Base-by-base conservation (phyloP, 2,329 filamentous ascomycete species). In the Coniella lustricola region DNA sequence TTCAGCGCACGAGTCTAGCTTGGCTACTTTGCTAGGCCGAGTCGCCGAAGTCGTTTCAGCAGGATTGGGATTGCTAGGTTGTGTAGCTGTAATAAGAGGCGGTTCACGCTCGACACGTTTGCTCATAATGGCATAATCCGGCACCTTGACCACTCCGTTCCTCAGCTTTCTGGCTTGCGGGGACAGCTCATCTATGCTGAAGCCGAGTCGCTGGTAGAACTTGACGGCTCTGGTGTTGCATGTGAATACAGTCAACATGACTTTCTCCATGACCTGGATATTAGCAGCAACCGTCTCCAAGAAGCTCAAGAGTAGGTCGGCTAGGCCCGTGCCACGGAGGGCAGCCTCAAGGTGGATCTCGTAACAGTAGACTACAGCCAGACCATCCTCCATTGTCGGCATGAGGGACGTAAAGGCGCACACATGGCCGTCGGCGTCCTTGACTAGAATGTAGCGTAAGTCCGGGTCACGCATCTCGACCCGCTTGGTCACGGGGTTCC, bases 231-330 rank as follows among this genome's bases (percentile, higher is more conserved):
- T 64, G 29, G 64, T 55, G 59, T 90, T 90, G 52, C 72, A 71
- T 44, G 74, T 64, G 59, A 87, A 89, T 59, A 84, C 85, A 1
- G 84, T 88, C 58, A 90, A 67, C 85, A 90, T 90, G 39, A 81
- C 71, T 64, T 88, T 88, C 18, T 69, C 64, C 39, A 85, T 70
- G 1, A 70, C 69, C 2, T 72, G 68, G 18, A 83, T 73, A 46
- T 73, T 72, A 18, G 63, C 54, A 7, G 78, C 84, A 4, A 82
- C 68, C 4, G 61, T 60, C 40, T 76, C 73, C 7, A 79, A 72
- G 50, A 79, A 66, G 2, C 63, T 59, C 69, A 90, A 79, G 34
- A 90, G 68, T 12, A 73, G 65, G 12, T 60, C 69, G 1, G 81
- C 84, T 2, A 90, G 66, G 0, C 85, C 84, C 13, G 76, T 75